A percentile compares a stretch with the other conserved stretches of the same genome.
Evolutionary conservation across 805 yeast genomes (phyloP).

Genomic region (Jamesozyma jinghongensis): DNA sequence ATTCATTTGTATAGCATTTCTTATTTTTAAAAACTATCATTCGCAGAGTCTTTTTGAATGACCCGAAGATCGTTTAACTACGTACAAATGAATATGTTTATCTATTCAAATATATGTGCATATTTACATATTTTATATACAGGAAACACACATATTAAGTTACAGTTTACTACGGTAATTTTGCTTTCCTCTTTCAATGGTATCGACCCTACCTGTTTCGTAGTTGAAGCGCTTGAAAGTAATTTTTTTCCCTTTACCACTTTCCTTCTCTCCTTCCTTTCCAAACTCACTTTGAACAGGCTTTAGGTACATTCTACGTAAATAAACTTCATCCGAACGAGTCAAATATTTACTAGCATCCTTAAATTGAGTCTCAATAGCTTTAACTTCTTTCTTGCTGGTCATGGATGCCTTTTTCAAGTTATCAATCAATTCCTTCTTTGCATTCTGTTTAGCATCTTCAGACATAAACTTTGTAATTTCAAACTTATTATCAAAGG

Average conservation of each 20-base stretch:
- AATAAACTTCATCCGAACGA: slow-evolving; percentile 29
- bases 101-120: background rate
- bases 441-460: slow-evolving; percentile 27
- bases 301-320: slow-evolving; percentile 46
- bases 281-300: slow-evolving; percentile 41
- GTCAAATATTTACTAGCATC: slow-evolving; percentile 26
- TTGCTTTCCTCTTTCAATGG: slow-evolving; percentile 44
- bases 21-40: too few relatives aligned
- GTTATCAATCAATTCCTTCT: slow-evolving; percentile 19
- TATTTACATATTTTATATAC: slow-evolving; percentile 6
- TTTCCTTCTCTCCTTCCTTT: slow-evolving; percentile 27
- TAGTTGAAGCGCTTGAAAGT: slow-evolving; percentile 54
- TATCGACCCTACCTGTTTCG: slow-evolving; percentile 41
- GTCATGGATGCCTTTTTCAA: slow-evolving; percentile 12
- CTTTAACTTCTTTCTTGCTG: slow-evolving; percentile 27
- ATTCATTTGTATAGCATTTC: too few relatives aligned
- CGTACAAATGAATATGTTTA: too few relatives aligned
- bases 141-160: slow-evolving; percentile 1
- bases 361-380: slow-evolving; percentile 37
- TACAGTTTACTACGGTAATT: slow-evolving; percentile 34
- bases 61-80: too few relatives aligned
- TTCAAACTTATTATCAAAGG: slow-evolving; percentile 23
- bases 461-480: slow-evolving; percentile 17
- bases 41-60: too few relatives aligned
- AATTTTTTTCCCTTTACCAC: slow-evolving; percentile 41